Evolutionary conservation across 2,329 filamentous ascomycete genomes (phyloP).

Genomic region (Aspergillus proliferans): DNA sequence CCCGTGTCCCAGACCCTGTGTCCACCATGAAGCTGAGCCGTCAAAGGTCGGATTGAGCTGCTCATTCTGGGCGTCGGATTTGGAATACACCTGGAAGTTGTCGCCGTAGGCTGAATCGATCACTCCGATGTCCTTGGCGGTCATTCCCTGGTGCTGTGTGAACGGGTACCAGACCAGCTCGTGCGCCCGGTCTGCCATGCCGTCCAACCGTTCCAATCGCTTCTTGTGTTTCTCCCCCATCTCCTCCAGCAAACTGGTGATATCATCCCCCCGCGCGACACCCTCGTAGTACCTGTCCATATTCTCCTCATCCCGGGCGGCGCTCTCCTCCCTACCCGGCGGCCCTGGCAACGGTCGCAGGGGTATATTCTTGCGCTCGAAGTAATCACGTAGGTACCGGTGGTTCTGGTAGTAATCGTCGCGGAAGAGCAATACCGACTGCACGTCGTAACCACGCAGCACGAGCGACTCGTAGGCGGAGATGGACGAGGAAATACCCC

Average conservation of each 20-base stretch:
- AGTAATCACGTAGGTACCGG: conserved; percentile 62
- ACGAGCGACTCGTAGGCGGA: conserved; percentile 72
- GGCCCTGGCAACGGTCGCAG: conserved; percentile 55
- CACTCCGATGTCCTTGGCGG: conserved; percentile 57
- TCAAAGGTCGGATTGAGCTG: conserved; percentile 66
- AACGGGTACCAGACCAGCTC: conserved; percentile 78
- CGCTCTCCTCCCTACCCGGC: conserved; percentile 28
- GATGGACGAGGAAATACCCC: conserved; percentile 74
- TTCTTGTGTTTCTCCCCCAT: conserved; percentile 50
- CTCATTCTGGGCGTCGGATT: conserved; percentile 10
- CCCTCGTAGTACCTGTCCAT: conserved; percentile 61
- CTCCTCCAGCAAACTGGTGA: conserved; percentile 44
- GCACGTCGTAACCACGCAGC: conserved; percentile 72
- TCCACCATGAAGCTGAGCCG: conserved; percentile 87
- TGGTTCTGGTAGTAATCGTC: conserved; percentile 63
- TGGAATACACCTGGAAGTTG: conserved; percentile 61
- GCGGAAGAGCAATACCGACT: conserved; percentile 62
- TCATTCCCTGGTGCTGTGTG: conserved; percentile 66
- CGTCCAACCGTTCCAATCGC: conserved; percentile 55
- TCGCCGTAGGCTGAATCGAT: conserved; percentile 79
- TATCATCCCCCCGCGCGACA: conserved; percentile 32
- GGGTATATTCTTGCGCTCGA: conserved; percentile 53
- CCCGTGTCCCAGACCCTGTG: conserved; percentile 76
- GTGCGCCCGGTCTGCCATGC: conserved; percentile 57
- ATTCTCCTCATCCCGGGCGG: conserved; percentile 46